A percentile compares a stretch with the other conserved stretches of the same genome.
phyloP scores from a whole-genome alignment of 2,329 filamentous ascomycete genomes.

The Monosporascus sp. region DNA sequence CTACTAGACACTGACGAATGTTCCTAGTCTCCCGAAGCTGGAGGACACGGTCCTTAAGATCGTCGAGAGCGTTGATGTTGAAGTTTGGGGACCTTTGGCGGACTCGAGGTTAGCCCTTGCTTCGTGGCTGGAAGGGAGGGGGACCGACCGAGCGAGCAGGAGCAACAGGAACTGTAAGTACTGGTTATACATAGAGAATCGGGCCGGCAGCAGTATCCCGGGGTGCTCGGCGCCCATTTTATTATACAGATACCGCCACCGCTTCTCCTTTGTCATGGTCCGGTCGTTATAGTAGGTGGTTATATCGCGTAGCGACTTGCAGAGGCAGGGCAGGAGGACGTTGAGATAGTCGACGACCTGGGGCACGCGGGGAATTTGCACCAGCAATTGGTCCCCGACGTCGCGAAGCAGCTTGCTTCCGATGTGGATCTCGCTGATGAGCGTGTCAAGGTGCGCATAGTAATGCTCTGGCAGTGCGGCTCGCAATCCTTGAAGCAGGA shows the following conservation, averaged over 20 bases:
- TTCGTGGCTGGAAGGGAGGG: neutral
- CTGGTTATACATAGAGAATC: conserved; percentile 52
- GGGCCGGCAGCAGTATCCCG: conserved; percentile 43
- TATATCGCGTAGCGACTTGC: conserved; percentile 48
- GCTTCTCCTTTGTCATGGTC: conserved; percentile 37
- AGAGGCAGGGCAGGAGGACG: conserved; percentile 50
- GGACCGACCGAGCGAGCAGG: conserved; percentile 44
- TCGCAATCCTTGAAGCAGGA: conserved; percentile 44
- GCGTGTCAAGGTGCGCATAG: conserved; percentile 40
- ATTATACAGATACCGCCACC: conserved; percentile 57
- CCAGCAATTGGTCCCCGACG: conserved; percentile 48
- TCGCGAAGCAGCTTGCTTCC: conserved; percentile 44
- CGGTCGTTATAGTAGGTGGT: conserved; percentile 45
- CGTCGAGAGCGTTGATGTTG: conserved; percentile 50
- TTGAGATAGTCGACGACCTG: conserved; percentile 51
- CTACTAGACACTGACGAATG: conserved; percentile 37
- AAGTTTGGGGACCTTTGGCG: conserved; percentile 42
- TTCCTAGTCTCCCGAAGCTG: conserved; percentile 46
- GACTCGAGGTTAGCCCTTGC: neutral
- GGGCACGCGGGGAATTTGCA: conserved; percentile 44
- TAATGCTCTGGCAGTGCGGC: conserved; percentile 36
- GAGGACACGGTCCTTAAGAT: conserved; percentile 41
- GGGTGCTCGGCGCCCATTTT: conserved; percentile 47
- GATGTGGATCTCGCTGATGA: conserved; percentile 42
- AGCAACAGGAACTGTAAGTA: conserved; percentile 45